phyloP scores from a whole-genome alignment of 2,329 filamentous ascomycete genomes.

The Cladosporium sp. region DNA sequence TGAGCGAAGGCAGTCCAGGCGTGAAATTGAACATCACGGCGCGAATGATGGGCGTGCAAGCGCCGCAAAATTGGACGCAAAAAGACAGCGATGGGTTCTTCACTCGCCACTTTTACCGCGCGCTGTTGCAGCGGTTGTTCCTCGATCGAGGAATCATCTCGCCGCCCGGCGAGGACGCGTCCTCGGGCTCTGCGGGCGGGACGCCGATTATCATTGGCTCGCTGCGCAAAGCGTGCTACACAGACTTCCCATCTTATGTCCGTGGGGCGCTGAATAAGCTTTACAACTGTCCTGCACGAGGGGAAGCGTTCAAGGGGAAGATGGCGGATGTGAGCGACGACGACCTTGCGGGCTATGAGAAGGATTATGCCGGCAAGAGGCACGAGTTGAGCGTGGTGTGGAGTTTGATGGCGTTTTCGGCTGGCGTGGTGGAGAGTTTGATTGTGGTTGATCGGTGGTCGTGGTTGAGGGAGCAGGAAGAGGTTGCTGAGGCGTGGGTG shows the following conservation, averaged over 20 bases:
- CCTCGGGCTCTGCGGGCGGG: constrained; percentile 26
- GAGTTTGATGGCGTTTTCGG: constrained; percentile 95
- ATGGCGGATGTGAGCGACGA: constrained; percentile 68
- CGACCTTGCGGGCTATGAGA: constrained; percentile 69
- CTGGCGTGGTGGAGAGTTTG: constrained; percentile 79
- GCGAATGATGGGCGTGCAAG: constrained; percentile 96
- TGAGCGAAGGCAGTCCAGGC: constrained; percentile 39
- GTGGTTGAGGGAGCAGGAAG: constrained; percentile 73
- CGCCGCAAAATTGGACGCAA: constrained; percentile 83
- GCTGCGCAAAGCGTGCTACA: constrained; percentile 74
- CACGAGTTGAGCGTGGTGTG: constrained; percentile 84
- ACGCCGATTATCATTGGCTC: constrained; percentile 85
- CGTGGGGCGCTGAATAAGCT: constrained; percentile 77
- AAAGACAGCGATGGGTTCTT: constrained; percentile 84
- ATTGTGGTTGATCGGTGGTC: constrained; percentile 89
- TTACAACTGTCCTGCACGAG: constrained; percentile 55
- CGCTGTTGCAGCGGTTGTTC: constrained; percentile 86
- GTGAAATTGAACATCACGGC: constrained; percentile 91
- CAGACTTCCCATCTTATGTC: constrained; percentile 70
- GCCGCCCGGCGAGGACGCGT: constrained; percentile 38
- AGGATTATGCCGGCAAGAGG: constrained; percentile 59
- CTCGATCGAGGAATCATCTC: constrained; percentile 75
- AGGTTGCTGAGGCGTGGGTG: constrained; percentile 76
- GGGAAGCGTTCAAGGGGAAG: constrained; percentile 57
- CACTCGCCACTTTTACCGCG: constrained; percentile 86